Percentiles rank a stretch among this genome's conserved stretches.
Evolutionary conservation across 768 basidiomycete species (phyloP).

Genomic region (Xerocomus brunneocitrinus): DNA sequence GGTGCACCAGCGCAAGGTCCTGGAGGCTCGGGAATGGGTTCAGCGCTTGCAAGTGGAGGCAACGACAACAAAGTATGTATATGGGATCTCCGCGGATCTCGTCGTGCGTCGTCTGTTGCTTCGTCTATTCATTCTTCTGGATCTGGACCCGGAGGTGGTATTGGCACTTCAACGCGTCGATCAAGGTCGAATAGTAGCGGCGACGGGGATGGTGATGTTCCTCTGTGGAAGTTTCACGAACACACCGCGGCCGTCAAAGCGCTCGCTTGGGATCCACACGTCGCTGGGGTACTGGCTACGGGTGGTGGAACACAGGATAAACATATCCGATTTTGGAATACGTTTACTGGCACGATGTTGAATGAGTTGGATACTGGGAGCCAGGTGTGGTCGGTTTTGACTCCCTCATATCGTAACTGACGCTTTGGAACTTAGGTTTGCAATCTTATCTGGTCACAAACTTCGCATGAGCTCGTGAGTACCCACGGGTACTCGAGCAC

Average conservation of each 20-base stretch:
- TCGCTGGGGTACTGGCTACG: slow-evolving; percentile 84
- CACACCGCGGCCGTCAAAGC: slow-evolving; percentile 98
- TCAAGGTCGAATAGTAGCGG: slow-evolving; percentile 27
- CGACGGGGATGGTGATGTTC: slow-evolving; percentile 46
- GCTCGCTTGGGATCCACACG: slow-evolving; percentile 96
- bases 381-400: slow-evolving; percentile 51
- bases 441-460: slow-evolving; percentile 94
- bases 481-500: slow-evolving; percentile 96
- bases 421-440: slow-evolving; percentile 62
- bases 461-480: slow-evolving; percentile 95
- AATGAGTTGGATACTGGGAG: slow-evolving; percentile 91
- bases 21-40: slow-evolving; percentile 34
- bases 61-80: slow-evolving; percentile 99
- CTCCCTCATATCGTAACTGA: neutral
- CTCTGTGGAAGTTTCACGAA: slow-evolving; percentile 93
- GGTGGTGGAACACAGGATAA: slow-evolving; percentile 99
- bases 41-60: slow-evolving; percentile 84
- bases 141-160: slow-evolving; percentile 26
- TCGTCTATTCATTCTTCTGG: slow-evolving; percentile 26
- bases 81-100: slow-evolving; percentile 81
- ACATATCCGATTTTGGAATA: slow-evolving; percentile 98
- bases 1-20: slow-evolving; percentile 26
- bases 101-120: slow-evolving; percentile 29
- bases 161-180: slow-evolving; percentile 20
- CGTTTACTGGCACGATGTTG: slow-evolving; percentile 76